Base-by-base conservation (phyloP, 2,329 filamentous ascomycete genomes). In the Madurella fahalii region DNA sequence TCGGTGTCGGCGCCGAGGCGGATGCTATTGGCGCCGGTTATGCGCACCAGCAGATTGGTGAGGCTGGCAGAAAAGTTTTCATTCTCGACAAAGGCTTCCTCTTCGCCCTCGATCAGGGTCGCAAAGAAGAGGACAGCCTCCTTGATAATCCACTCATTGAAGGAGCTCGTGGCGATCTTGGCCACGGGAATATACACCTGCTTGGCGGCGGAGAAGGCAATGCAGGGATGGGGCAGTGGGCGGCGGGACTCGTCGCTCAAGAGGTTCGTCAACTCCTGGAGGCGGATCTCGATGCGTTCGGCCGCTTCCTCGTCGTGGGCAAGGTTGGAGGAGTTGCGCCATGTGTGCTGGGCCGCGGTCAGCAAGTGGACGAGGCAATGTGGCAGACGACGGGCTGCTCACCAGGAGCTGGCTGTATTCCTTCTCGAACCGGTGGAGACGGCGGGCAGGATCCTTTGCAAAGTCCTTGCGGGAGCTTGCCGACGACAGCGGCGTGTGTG, bases 21-120 rank as follows among this genome's bases (percentile, higher is more conserved):
- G 58, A 89, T 83, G 65, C 82, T 86, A 63, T 88, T 89, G 56
- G 83, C 80, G 42, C 87, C 86, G 1, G 88, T 85, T 37, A 93
- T 90, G 61, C 86, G 84, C 57, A 90, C 83, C 48, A 96, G 80
- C 56, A 99, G 82, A 63, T 90, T 90, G 67, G 95, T 94, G 66
- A 99, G 72, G 65, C 90, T 93, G 54, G 86, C 83, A 2, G 94
- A 90, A 69, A 99, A 99, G 52, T 83, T 80, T 32, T 86, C 82
- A 66, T 89, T 95, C 67, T 95, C 89, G 46, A 96, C 83, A 66
- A 97, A 95, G 37, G 91, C 90, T 68, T 96, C 94, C 72, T 96
- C 92, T 71, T 97, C 94, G 69, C 91, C 94, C 72, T 99, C 94
- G 65, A 97, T 89, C 59, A 99, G 80, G 15, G 90, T 91, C 54